Conservation (phyloP, 1,284 basidiomycete genomes). For the Papiliotrema flavescens region DNA sequence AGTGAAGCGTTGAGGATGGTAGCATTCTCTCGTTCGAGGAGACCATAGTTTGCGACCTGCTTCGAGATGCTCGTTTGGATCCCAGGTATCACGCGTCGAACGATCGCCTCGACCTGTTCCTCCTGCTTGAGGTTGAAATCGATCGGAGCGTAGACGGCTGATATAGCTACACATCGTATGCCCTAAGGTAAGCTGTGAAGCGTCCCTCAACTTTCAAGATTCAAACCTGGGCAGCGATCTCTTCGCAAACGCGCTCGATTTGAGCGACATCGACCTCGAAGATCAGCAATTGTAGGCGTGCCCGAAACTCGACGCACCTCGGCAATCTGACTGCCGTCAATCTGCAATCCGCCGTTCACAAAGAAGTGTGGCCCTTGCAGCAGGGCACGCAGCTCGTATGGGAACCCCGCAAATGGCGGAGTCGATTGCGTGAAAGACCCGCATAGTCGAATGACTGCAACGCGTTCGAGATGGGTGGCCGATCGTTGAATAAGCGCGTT, state of each 20-base stretch:
- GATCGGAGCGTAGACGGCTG: constrained; percentile 24
- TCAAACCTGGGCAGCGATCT: constrained; percentile 9
- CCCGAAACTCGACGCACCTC: constrained; percentile 13
- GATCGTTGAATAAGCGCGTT: constrained; percentile 35
- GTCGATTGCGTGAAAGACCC: constrained; percentile 26
- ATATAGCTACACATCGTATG: constrained; percentile 19
- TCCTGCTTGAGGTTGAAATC: constrained; percentile 24
- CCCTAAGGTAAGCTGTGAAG: constrained; percentile 1
- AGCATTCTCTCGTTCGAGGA: constrained; percentile 62
- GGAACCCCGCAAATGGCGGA: constrained; percentile 36
- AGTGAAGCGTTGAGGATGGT: constrained; percentile 60
- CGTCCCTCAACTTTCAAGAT: neutral
- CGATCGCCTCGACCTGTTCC: constrained; percentile 19
- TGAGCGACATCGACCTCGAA: constrained; percentile 18
- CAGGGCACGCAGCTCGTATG: constrained; percentile 26
- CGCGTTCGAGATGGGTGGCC: constrained; percentile 21
- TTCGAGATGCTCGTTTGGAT: constrained; percentile 14
- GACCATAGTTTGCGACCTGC: constrained; percentile 43
- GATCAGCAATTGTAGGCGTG: neutral
- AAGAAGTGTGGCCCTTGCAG: constrained; percentile 32
- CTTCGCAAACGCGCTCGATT: constrained; percentile 16
- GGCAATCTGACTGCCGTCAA: constrained; percentile 33
- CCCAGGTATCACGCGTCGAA: constrained; percentile 11
- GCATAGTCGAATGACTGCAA: constrained; percentile 39
- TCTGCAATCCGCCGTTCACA: constrained; percentile 36